These are phyloP conservation scores for Phytophthora pinifolia DNA, from an alignment of 352 stramenopile genomes.

Conservation along the genomic window DNA sequence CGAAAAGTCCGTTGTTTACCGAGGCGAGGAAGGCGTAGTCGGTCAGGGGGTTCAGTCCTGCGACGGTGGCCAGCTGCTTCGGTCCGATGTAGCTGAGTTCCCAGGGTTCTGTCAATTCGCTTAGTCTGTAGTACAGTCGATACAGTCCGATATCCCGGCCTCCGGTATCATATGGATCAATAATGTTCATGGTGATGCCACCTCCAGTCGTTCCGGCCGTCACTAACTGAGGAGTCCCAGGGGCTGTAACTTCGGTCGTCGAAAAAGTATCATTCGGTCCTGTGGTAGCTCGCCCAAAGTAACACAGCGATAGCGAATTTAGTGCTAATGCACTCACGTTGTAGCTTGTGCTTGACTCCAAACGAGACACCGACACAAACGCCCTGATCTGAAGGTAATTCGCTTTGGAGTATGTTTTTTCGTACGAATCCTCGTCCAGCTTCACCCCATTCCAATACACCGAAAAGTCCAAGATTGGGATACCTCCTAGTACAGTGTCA, in stretches of 20 bases:
- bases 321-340: conserved; percentile 33
- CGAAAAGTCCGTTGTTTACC: conserved; percentile 45
- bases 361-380: conserved; percentile 29
- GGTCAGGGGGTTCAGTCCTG: conserved; percentile 27
- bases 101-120: conserved; percentile 28
- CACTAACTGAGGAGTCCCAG: conserved; percentile 29
- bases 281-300: conserved; percentile 30
- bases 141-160: conserved; percentile 40
- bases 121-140: conserved; percentile 41
- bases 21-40: conserved; percentile 44
- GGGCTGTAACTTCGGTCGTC: conserved; percentile 31
- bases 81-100: conserved; percentile 31
- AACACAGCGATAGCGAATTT: conserved; percentile 50
- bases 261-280: conserved; percentile 24
- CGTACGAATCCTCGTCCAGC: conserved; percentile 20
- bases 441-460: conserved; percentile 38
- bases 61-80: conserved; percentile 33
- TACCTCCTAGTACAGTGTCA: conserved; percentile 31
- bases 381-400: conserved; percentile 31
- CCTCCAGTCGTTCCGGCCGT: conserved; percentile 38
- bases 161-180: conserved; percentile 51
- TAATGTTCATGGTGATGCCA: conserved; percentile 45
- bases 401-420: conserved; percentile 5
- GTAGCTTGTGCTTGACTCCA: conserved; percentile 35
- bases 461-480: conserved; percentile 45